phyloP scores from a whole-genome alignment of 2,329 filamentous ascomycete species.

The Hypomyces perniciosus region DNA sequence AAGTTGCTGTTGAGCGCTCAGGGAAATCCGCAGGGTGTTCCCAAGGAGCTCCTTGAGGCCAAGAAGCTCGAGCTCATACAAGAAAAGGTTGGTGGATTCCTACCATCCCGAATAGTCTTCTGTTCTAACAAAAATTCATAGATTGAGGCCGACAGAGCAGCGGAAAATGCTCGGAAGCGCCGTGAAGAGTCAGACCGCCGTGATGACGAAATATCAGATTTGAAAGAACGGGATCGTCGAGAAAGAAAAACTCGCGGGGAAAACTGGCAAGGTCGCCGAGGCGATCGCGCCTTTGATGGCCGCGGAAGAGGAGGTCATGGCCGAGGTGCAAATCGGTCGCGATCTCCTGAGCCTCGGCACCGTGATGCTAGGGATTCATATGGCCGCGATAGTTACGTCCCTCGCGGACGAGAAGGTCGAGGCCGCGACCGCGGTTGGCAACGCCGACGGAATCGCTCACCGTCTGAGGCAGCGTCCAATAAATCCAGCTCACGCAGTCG shows the following conservation, averaged over 20 bases:
- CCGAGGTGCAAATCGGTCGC: slow-evolving; percentile 36
- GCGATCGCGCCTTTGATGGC: slow-evolving; percentile 44
- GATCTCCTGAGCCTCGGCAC: slow-evolving; percentile 41
- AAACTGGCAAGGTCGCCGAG: slow-evolving; percentile 48
- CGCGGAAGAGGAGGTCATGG: slow-evolving; percentile 33
- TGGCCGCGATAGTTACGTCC: slow-evolving; percentile 49
- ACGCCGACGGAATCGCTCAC: slow-evolving; percentile 28
- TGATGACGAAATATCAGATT: slow-evolving; percentile 62
- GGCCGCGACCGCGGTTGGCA: slow-evolving; percentile 37
- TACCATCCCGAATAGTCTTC: too few relatives aligned
- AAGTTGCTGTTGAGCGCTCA: slow-evolving; percentile 86
- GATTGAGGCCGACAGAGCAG: slow-evolving; percentile 77
- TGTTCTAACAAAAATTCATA: slow-evolving; percentile 28
- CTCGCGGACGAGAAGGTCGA: slow-evolving; percentile 38
- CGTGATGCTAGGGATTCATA: slow-evolving; percentile 39
- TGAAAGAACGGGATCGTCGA: slow-evolving; percentile 60
- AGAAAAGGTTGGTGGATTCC: slow-evolving; percentile 64
- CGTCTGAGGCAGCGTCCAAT: slow-evolving; percentile 26
- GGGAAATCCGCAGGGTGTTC: slow-evolving; percentile 79
- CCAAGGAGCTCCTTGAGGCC: slow-evolving; percentile 88
- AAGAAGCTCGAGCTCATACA: slow-evolving; percentile 94
- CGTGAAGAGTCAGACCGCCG: slow-evolving; percentile 66
- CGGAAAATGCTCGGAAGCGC: slow-evolving; percentile 65
- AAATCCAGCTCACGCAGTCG: slow-evolving; percentile 30
- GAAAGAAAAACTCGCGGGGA: slow-evolving; percentile 48